phyloP scores from a whole-genome alignment of 2,329 filamentous ascomycete species.

The Aureobasidium musti region DNA sequence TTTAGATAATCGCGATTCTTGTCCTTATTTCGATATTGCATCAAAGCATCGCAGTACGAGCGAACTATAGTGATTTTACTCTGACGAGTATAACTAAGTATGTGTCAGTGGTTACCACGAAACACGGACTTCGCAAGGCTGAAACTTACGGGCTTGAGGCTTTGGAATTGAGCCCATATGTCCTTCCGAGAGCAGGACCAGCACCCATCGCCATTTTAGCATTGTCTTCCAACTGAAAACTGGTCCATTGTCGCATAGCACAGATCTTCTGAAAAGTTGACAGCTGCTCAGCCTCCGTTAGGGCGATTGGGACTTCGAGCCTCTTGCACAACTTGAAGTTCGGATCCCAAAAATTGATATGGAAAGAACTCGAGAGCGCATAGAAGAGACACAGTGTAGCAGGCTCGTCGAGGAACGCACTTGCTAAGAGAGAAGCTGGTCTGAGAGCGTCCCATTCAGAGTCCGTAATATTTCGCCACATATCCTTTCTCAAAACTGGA shows the following conservation, averaged over 20 bases:
- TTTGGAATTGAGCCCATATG: too few species aligned
- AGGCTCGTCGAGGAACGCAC: not conserved
- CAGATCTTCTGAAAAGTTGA: not conserved
- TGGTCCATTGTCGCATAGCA: not conserved
- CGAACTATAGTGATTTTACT: too few species aligned
- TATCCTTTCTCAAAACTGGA: constrained; percentile 1
- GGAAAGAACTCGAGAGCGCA: not conserved
- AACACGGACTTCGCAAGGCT: too few species aligned
- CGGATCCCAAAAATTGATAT: not conserved
- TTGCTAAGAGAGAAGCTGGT: not conserved
- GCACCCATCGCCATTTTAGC: not conserved
- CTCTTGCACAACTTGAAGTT: not conserved
- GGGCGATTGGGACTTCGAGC: not conserved
- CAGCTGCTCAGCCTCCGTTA: not conserved
- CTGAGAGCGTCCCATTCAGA: not conserved
- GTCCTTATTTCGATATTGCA: too few species aligned
- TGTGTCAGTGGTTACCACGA: too few species aligned
- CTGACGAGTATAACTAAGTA: too few species aligned
- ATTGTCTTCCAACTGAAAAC: not conserved
- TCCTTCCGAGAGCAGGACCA: too few species aligned
- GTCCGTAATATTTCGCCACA: not conserved
- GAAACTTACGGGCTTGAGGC: not conserved
- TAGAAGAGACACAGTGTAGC: not conserved
- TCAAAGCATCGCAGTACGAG: too few species aligned
- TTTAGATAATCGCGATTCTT: too few species aligned